Base-by-base conservation (phyloP, 345 rosid species). In the Melastoma malabathricum region DNA sequence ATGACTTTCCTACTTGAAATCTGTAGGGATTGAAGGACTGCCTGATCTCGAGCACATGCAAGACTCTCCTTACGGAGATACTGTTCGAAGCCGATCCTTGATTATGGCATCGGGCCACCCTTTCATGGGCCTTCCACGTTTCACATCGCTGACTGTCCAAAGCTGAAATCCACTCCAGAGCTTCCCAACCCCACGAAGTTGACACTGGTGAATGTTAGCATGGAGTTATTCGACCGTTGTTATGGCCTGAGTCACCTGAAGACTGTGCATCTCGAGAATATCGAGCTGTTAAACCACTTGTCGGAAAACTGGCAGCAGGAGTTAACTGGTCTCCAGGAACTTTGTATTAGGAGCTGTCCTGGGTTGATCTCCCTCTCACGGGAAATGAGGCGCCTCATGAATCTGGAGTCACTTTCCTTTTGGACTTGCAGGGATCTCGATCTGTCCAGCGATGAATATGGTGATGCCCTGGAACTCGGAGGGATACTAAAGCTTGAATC, bases 1-100 rank as follows among this genome's bases (percentile, higher is more conserved):
- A 69, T 34, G 43, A 58, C 18, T 65, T 72, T 19, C 62, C 58
- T 17, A 43, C 49, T 68, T 67, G 13, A 52, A 61, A 52, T 18
- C 44, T 45, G 60, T 68, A 2, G 13, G 48, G 55, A 23, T 67
- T n/a, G 34, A 27, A 23, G 58, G 59, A 23, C 49, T 64, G 52
- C 44, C 58, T 41, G 56, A 60, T 1, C 56, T 58, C 25, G 47
- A 52, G 15, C 22, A 44, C 17, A 52, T 64, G n/a, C 1, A 59
- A 13, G 52, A 50, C 46, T 3, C 60, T 66, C 44, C 63, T 56
- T 15, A 39, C 59, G 25, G 18, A 34, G 41, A 34, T 34, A 34
- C 12, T 2, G 41, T 34, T 8, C 41, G 0, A 34, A 34, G 12
- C 41, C 41, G 41, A 6, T 34, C 12, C 9, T 31, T 31, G 38